These are phyloP conservation scores for Clohesyomyces aquaticus DNA, from an alignment of 495 filamentous ascomycete genomes.

Conservation along the genomic window DNA sequence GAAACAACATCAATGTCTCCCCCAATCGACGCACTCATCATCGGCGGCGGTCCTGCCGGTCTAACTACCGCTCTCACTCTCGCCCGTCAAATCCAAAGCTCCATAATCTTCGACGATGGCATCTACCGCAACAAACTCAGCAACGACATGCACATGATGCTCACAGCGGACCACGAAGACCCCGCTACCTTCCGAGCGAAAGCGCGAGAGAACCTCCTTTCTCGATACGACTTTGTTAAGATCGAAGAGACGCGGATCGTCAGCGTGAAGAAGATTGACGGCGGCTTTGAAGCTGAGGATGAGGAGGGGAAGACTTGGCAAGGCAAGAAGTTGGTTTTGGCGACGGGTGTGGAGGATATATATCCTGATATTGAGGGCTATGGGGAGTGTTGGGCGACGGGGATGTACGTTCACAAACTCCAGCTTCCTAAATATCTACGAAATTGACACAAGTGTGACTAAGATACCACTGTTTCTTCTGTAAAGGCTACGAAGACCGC, in stretches of 20 bases:
- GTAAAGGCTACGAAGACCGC: conserved; percentile 26
- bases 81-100: conserved; percentile 53
- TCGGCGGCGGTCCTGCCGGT: conserved; percentile 63
- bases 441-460: not conserved
- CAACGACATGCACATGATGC: conserved; percentile 58
- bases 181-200: conserved; percentile 25
- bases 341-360: conserved; percentile 31
- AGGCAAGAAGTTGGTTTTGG: conserved; percentile 32
- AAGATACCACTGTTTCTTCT: conserved; percentile 38
- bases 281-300: conserved; percentile 42
- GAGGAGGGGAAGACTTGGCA: conserved; percentile 16
- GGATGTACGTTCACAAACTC: not conserved
- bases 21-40: conserved; percentile 57
- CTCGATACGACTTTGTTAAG: conserved; percentile 50
- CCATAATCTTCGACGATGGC: conserved; percentile 56
- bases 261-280: conserved; percentile 46
- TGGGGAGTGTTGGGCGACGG: conserved; percentile 24
- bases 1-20: too few relatives aligned
- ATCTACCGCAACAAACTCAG: conserved; percentile 55
- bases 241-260: conserved; percentile 37
- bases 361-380: conserved; percentile 34
- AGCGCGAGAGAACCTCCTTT: conserved; percentile 45
- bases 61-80: conserved; percentile 55
- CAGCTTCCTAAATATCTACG: not conserved
- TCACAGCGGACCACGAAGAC: conserved; percentile 50